A percentile compares a stretch with the other conserved stretches of the same genome.
Conservation (phyloP, 768 basidiomycete species). For the Rubroboletus satanas region DNA sequence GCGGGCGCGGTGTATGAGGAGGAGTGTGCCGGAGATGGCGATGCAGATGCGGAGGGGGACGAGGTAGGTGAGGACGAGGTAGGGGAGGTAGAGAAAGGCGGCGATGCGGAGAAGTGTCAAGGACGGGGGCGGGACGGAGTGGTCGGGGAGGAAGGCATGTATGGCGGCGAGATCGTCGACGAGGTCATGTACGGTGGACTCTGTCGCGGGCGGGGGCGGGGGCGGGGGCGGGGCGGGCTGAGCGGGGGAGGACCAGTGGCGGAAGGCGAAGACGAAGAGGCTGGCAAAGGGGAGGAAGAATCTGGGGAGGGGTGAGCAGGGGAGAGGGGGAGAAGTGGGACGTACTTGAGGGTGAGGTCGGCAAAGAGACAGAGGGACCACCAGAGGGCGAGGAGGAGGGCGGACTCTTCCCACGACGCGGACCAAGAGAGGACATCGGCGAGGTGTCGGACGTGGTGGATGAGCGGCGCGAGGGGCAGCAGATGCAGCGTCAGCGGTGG, state of each 20-base stretch:
- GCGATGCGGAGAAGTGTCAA: slow-evolving; percentile 50
- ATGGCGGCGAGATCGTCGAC: slow-evolving; percentile 67
- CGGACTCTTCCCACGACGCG: slow-evolving; percentile 53
- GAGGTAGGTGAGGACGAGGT: slow-evolving; percentile 59
- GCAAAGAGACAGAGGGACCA: slow-evolving; percentile 72
- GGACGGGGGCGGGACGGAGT: slow-evolving; percentile 27
- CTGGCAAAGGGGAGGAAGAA: slow-evolving; percentile 55
- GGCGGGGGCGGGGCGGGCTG: slow-evolving; percentile 7
- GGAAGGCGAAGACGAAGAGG: slow-evolving; percentile 37
- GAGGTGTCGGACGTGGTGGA: slow-evolving; percentile 41
- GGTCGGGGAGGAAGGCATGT: slow-evolving; percentile 51
- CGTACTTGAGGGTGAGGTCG: slow-evolving; percentile 48
- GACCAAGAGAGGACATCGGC: slow-evolving; percentile 59
- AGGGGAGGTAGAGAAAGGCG: slow-evolving; percentile 58
- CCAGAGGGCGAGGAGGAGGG: slow-evolving; percentile 66
- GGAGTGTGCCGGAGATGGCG: slow-evolving; percentile 53
- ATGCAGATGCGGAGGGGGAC: slow-evolving; percentile 61
- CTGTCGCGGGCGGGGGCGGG: slow-evolving; percentile 44
- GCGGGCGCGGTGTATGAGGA: slow-evolving; percentile 63
- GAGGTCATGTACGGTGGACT: slow-evolving; percentile 48
- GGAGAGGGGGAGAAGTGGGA: background rate
- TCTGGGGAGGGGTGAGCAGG: slow-evolving; percentile 31
- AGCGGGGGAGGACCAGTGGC: slow-evolving; percentile 25
- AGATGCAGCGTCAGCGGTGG: slow-evolving; percentile 58
- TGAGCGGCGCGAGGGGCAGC: slow-evolving; percentile 54